Conservation (phyloP, 805 yeast species). For the Komagataella mondaviorum region DNA sequence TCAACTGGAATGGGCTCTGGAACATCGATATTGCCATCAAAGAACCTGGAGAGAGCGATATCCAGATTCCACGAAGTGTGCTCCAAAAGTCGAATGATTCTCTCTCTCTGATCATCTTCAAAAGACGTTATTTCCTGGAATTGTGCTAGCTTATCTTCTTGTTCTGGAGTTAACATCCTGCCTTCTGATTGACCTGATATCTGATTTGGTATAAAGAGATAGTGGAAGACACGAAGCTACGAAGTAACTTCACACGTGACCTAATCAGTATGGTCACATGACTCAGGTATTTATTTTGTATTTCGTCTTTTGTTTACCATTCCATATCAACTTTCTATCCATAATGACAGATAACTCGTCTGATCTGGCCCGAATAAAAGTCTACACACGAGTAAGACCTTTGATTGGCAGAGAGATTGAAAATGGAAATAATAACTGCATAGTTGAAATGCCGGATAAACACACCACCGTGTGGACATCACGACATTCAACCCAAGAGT, state of each 20-base stretch:
- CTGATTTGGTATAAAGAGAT: not conserved
- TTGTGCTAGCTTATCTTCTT: slow-evolving; percentile 28
- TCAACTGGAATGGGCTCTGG: slow-evolving; percentile 3
- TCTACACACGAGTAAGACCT: slow-evolving; percentile 42
- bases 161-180: slow-evolving; percentile 15
- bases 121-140: slow-evolving; percentile 38
- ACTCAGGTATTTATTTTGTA: not conserved
- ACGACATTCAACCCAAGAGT: not conserved
- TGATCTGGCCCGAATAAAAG: slow-evolving; percentile 18
- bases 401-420: slow-evolving; percentile 15
- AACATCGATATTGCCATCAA: slow-evolving; percentile 34
- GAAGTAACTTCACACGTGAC: not conserved
- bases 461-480: slow-evolving; percentile 8
- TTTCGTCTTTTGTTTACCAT: not conserved
- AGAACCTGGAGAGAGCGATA: slow-evolving; percentile 43
- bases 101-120: slow-evolving; percentile 30
- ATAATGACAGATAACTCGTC: not conserved
- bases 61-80: slow-evolving; percentile 51
- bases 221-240: not conserved
- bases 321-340: not conserved
- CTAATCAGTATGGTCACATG: not conserved
- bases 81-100: slow-evolving; percentile 30
- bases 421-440: slow-evolving; percentile 4
- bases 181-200: not conserved
- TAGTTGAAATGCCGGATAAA: slow-evolving; percentile 19